These are phyloP conservation scores for Saturnispora bothae DNA, from an alignment of 805 yeast species.

Conservation along the genomic window DNA sequence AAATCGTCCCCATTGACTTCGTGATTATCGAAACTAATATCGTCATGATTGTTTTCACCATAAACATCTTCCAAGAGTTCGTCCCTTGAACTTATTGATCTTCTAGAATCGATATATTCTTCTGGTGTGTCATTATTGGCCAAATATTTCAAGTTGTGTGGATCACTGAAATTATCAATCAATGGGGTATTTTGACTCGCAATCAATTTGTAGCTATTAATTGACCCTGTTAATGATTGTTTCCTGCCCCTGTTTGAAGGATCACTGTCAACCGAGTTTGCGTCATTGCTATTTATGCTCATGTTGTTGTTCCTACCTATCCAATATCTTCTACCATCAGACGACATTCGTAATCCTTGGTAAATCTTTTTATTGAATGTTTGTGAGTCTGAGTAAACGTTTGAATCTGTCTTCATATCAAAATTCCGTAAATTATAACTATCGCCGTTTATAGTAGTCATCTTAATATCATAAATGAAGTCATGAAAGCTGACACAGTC, in stretches of 20 bases:
- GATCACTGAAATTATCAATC: too few species aligned
- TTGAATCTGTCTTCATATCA: slow-evolving; percentile 51
- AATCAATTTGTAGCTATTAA: neutral
- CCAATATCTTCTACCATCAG: slow-evolving; percentile 81
- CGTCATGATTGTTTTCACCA: too few species aligned
- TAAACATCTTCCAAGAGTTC: too few species aligned
- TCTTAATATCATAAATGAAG: slow-evolving; percentile 63
- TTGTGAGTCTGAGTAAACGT: slow-evolving; percentile 25
- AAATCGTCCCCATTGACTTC: too few species aligned
- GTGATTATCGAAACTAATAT: too few species aligned
- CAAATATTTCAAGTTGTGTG: too few species aligned
- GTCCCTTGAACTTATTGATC: too few species aligned
- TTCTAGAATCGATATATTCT: too few species aligned
- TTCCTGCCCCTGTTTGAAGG: slow-evolving; percentile 4
- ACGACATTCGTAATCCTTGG: slow-evolving; percentile 73
- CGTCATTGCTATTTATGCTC: neutral
- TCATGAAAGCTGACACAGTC: slow-evolving; percentile 78
- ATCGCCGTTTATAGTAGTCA: slow-evolving; percentile 56
- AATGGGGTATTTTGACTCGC: too few species aligned
- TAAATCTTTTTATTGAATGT: slow-evolving; percentile 54
- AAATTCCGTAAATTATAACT: slow-evolving; percentile 72
- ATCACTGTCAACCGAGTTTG: neutral
- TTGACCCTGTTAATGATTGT: slow-evolving; percentile 13
- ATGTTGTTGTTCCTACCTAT: slow-evolving; percentile 23
- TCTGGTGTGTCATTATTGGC: too few species aligned